Base-by-base conservation (phyloP, 306 rosid genomes). In the Medicago ruthenica region DNA sequence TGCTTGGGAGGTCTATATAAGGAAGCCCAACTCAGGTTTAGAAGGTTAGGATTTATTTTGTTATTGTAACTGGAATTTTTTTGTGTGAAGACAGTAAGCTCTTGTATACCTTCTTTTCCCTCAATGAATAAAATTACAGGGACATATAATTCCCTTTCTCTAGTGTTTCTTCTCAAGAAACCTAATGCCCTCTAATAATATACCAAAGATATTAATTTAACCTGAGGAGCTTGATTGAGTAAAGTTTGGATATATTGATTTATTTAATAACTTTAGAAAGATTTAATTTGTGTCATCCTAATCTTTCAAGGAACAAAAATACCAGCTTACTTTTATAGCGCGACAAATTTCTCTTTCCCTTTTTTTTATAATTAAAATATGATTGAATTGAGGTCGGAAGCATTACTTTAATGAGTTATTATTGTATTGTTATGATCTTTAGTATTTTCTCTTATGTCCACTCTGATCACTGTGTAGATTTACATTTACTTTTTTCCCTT, bases 341-440 rank as follows among this genome's bases (percentile, higher is more conserved):
- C 18, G 17, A 18, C 1, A 65, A 40, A 8, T 12, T 40, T 65
- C 31, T 65, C 48, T 4, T 24, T 50, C 8, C 31, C 3, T 3
- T 17, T 65, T 40, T 65, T 27, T 27, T 3, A 3, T 13, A 6
- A 6, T 6, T 18, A 40, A 17, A 13, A 27, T 27, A 27, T 74
- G 67, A 34, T 65, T 73, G 70, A 65, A 11, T 63, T 54, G 51
- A 47, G 68, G n/a, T 58, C 16, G 21, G 24, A 48, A 6, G 37
- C 66, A 65, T 79, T 74, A 34, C 59, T 48, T 67, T 66, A 31
- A 14, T 36, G 37, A 78, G 71, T 69, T 21, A 39, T 76, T 70
- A 64, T 64, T 64, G 50, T 59, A 8, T 24, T 54, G 40, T 39
- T 48, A 50, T 57, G 63, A 58, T 45, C 11, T 62, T 67, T 71